Evolutionary conservation across 2,329 filamentous ascomycete species (phyloP).

Genomic region (Moelleriella libera): DNA sequence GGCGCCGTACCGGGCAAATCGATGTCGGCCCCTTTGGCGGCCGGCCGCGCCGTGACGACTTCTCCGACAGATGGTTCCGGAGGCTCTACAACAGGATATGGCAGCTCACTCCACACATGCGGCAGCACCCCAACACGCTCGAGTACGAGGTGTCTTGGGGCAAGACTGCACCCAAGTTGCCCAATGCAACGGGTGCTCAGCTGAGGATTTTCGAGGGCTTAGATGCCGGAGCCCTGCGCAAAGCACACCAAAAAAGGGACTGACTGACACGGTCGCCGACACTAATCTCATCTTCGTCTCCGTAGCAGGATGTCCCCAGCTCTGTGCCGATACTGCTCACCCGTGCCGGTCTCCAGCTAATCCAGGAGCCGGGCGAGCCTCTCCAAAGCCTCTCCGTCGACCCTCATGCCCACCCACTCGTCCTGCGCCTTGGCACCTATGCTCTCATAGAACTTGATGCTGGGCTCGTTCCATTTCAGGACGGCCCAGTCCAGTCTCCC

Average conservation of each 20-base stretch:
- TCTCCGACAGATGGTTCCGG: conserved; percentile 27
- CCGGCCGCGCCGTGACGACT: conserved; percentile 14
- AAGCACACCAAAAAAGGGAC: conserved; percentile 1
- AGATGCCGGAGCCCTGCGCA: conserved; percentile 12
- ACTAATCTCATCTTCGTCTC: too few species aligned
- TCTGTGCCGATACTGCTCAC: conserved; percentile 1
- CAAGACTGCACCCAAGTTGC: conserved; percentile 9
- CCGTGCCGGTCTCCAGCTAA: conserved; percentile 1
- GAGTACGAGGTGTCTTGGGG: conserved; percentile 33
- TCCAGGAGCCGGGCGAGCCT: conserved; percentile 38
- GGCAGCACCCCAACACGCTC: conserved; percentile 15
- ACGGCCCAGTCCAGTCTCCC: conserved; percentile 80
- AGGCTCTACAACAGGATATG: conserved; percentile 33
- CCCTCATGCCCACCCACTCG: conserved; percentile 64
- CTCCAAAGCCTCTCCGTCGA: conserved; percentile 50
- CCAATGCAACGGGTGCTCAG: conserved; percentile 18
- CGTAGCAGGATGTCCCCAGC: too few species aligned
- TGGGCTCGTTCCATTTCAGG: conserved; percentile 84
- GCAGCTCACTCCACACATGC: conserved; percentile 28
- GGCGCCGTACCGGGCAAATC: conserved; percentile 19
- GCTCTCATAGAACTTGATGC: conserved; percentile 71
- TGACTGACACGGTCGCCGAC: neutral
- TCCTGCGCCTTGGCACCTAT: conserved; percentile 53
- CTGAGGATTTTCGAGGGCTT: conserved; percentile 34
- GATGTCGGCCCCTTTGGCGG: conserved; percentile 23